Evolutionary conservation across 2,329 filamentous ascomycete species (phyloP).

Genomic region (Juglanconis sp.): DNA sequence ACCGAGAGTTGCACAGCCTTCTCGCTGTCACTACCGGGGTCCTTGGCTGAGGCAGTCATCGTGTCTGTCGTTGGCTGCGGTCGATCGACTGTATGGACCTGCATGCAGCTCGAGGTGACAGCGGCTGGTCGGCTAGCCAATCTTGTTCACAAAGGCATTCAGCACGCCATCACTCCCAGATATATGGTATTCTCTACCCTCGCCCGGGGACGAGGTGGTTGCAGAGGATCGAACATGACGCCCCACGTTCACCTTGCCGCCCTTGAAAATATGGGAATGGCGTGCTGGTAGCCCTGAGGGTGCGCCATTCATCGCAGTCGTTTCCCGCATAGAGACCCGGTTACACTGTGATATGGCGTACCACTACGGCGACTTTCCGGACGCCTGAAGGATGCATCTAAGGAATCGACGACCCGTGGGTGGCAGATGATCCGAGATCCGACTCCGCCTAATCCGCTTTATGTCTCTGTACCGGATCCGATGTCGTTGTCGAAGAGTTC

Average conservation of each 20-base stretch:
- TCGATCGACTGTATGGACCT: background rate
- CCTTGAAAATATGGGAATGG: background rate
- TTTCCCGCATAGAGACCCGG: background rate
- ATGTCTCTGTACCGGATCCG: background rate
- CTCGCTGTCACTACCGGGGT: background rate
- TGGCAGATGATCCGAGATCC: background rate
- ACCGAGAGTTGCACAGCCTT: background rate
- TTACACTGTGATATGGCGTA: background rate
- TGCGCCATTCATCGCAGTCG: background rate
- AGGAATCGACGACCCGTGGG: background rate
- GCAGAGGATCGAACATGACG: background rate
- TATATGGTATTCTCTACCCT: slow-evolving; percentile 1
- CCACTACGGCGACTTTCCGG: background rate
- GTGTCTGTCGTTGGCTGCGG: background rate
- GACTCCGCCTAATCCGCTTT: background rate
- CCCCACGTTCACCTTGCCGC: background rate
- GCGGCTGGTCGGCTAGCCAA: background rate
- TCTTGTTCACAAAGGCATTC: background rate
- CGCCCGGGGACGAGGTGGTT: background rate
- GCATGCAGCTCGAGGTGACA: background rate
- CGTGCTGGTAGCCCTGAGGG: slow-evolving; percentile 3
- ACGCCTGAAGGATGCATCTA: background rate
- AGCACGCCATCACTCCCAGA: slow-evolving; percentile 2
- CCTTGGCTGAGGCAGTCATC: background rate
- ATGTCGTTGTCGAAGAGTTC: background rate